Base-by-base conservation (phyloP, 163 green algal species). In the Chlamydomonas reinhardtii region DNA sequence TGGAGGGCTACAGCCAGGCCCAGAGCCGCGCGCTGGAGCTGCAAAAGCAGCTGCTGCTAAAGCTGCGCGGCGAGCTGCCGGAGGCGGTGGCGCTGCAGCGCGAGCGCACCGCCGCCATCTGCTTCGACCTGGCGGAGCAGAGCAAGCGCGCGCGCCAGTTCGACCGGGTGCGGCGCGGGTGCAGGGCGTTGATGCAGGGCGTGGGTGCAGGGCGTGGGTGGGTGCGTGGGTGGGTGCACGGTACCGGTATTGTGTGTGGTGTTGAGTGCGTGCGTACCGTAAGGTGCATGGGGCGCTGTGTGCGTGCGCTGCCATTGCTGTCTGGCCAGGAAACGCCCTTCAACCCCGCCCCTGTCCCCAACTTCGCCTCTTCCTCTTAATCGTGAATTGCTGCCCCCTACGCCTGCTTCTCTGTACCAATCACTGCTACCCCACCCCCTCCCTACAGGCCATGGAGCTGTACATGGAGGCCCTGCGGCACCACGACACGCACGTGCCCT, bases 71-170 rank as follows among this genome's bases (percentile, higher is more conserved):
- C 22, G 89, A 93, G 81, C 82, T 93, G 74, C 86, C 74, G 27
- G 73, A 86, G 73, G 61, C 77, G 27, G 75, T 90, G 37, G 68
- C 73, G 29, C 71, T 76, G 54, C 89, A 93, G 74, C 85, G 86
- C 22, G 82, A 82, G 56, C 89, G 89, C 32, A 89, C 92, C 5
- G 88, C 89, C 25, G 76, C 73, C 65, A 94, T 93, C 65, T 94
- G 89, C 85, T 95, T 90, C 83, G 87, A 92, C 54, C 70, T 95
- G 59, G 88, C 90, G 52, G 87, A 92, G 59, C 82, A 90, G 68
- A 39, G 90, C 86, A 83, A 91, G 34, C 82, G 73, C 8, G 48
- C 71, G 29, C 74, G 89, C 64, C 89, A 89, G 65, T 92, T 92
- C 75, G 89, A 93, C 76, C 87, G 90, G 86, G 91, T 91, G 37